Evolutionary conservation across 1,284 basidiomycete genomes (phyloP).

Genomic region (Trametes pubescens): DNA sequence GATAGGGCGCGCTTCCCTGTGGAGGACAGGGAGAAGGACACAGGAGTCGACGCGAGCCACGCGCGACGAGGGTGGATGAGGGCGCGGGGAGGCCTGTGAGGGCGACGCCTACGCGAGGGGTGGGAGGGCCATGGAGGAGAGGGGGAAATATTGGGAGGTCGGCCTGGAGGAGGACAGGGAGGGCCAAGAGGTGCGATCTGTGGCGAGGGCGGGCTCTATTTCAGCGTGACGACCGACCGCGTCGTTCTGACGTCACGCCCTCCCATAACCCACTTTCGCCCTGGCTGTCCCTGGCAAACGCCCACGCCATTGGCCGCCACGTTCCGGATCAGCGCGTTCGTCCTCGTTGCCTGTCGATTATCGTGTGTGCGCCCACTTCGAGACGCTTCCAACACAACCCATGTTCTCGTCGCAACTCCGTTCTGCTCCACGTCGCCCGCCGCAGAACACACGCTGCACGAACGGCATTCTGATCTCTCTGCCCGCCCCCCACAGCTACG

Average conservation of each 20-base stretch:
- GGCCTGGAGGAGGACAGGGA: constrained; percentile 8
- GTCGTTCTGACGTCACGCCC: constrained; percentile 19
- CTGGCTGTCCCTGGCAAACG: neutral
- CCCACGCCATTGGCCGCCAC: constrained; percentile 13
- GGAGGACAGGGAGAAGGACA: neutral
- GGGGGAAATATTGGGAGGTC: constrained; percentile 10
- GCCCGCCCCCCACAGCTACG: neutral
- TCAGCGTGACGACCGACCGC: constrained; percentile 12
- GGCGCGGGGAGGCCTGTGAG: constrained; percentile 1
- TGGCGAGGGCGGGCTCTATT: constrained; percentile 21
- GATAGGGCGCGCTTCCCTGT: constrained; percentile 2
- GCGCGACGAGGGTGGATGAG: constrained; percentile 6
- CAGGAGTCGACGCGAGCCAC: neutral
- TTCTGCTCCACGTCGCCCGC: neutral
- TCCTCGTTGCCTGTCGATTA: neutral
- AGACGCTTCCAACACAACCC: constrained; percentile 10
- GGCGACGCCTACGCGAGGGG: constrained; percentile 11
- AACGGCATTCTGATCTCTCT: neutral
- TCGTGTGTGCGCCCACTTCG: constrained; percentile 3
- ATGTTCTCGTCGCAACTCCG: neutral
- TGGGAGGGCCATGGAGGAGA: constrained; percentile 20
- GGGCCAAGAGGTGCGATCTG: constrained; percentile 6
- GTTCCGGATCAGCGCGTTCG: constrained; percentile 13
- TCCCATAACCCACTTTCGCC: neutral
- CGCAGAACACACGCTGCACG: neutral